Conservation (phyloP, 345 rosid species). For the Acer yangbiense region DNA sequence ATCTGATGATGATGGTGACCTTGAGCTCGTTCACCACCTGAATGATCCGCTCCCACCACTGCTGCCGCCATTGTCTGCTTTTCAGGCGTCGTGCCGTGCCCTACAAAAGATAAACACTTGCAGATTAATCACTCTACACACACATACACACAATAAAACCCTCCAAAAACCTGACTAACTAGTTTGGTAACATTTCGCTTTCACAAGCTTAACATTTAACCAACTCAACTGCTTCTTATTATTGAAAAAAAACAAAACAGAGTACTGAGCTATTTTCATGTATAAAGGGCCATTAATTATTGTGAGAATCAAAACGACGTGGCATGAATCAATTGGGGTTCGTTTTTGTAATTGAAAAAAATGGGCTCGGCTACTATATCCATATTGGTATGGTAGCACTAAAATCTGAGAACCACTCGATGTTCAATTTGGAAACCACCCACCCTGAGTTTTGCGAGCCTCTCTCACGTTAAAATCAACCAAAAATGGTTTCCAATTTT, state of each 20-base stretch:
- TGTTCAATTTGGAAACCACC: too few relatives aligned
- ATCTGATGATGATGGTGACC: slow-evolving; percentile 80
- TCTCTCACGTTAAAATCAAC: too few relatives aligned
- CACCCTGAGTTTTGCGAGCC: too few relatives aligned
- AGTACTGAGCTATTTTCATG: neutral
- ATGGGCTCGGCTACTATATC: too few relatives aligned
- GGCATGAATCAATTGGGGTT: slow-evolving; percentile 1
- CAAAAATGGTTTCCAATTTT: too few relatives aligned
- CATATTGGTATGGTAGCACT: too few relatives aligned
- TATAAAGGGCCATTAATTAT: neutral
- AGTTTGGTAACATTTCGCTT: slow-evolving; percentile 26
- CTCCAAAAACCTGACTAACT: neutral
- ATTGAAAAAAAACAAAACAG: neutral
- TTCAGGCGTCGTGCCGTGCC: slow-evolving; percentile 52
- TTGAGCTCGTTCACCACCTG: slow-evolving; percentile 29
- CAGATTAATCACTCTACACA: slow-evolving; percentile 10
- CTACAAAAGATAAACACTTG: slow-evolving; percentile 27
- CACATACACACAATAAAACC: neutral
- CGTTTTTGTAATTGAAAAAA: neutral
- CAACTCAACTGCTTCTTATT: neutral
- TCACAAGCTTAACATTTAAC: neutral
- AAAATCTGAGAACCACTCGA: too few relatives aligned
- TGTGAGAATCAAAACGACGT: neutral
- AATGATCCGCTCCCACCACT: slow-evolving; percentile 38
- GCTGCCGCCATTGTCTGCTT: slow-evolving; percentile 30